Conservation (phyloP, 257 asterid genomes). For the Prunella vulgaris region DNA sequence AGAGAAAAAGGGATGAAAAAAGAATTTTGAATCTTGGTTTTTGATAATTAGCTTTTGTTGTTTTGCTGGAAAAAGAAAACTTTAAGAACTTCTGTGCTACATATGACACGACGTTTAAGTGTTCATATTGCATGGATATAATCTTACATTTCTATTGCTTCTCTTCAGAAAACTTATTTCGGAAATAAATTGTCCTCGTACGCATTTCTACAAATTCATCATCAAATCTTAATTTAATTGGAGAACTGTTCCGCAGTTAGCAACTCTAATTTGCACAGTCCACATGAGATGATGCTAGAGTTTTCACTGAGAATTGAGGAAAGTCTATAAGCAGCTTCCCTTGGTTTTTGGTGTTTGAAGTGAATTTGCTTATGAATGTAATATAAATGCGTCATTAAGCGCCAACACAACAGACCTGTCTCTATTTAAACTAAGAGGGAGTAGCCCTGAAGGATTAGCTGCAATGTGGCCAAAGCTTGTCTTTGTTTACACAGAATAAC, state of each 20-base stretch:
- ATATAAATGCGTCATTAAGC: not conserved
- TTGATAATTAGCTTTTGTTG: not conserved
- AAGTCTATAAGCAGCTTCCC: not conserved
- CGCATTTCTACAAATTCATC: not conserved
- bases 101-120: not conserved
- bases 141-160: not conserved
- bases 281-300: not conserved
- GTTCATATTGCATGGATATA: not conserved
- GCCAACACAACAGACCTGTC: not conserved
- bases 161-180: not conserved
- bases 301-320: not conserved
- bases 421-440: not conserved
- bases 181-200: not conserved
- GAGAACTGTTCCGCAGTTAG: not conserved
- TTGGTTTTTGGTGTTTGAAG: not conserved
- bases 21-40: not conserved
- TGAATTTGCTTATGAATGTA: constrained; percentile 5
- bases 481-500: constrained; percentile 1
- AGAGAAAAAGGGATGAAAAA: constrained; percentile 9
- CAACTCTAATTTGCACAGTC: not conserved
- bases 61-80: not conserved
- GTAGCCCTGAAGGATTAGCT: constrained; percentile 7
- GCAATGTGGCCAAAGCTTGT: not conserved
- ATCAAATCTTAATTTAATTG: not conserved
- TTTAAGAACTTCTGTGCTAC: not conserved